These are phyloP conservation scores for Pythium aristosporum DNA, from an alignment of 352 stramenopile genomes.

Conservation along the genomic window DNA sequence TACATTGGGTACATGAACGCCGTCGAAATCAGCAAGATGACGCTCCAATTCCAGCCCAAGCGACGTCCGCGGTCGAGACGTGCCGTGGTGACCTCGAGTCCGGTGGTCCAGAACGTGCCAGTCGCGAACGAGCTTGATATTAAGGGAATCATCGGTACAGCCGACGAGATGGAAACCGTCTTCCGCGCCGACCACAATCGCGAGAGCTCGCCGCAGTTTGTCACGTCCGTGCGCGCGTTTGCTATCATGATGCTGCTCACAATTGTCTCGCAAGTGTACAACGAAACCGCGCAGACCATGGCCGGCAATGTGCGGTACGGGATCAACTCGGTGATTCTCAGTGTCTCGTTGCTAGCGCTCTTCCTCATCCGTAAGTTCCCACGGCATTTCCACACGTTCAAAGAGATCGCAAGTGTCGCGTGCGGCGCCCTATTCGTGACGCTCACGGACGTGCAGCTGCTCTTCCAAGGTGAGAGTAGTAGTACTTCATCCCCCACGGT, in stretches of 20 bases:
- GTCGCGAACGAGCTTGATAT: constrained; percentile 14
- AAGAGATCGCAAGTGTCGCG: constrained; percentile 34
- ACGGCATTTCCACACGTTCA: constrained; percentile 29
- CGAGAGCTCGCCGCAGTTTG: constrained; percentile 54
- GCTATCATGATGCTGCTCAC: constrained; percentile 33
- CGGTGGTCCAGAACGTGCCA: not conserved
- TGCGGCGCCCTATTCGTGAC: constrained; percentile 37
- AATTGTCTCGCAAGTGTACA: constrained; percentile 48
- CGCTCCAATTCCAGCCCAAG: constrained; percentile 54
- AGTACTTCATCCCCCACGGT: not conserved
- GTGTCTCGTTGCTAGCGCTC: constrained; percentile 27
- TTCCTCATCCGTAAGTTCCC: constrained; percentile 37
- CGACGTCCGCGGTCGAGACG: not conserved
- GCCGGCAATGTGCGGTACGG: constrained; percentile 35
- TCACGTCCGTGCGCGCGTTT: constrained; percentile 38
- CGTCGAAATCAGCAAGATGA: constrained; percentile 51
- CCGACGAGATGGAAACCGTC: constrained; percentile 52
- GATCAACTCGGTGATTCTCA: constrained; percentile 34
- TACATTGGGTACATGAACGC: constrained; percentile 63
- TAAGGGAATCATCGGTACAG: constrained; percentile 45
- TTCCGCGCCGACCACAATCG: constrained; percentile 50
- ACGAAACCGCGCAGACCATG: constrained; percentile 23
- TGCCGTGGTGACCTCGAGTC: constrained; percentile 8
- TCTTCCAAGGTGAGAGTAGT: constrained; percentile 22
- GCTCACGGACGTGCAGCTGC: constrained; percentile 41